These are phyloP conservation scores for Tagetes patula DNA, from an alignment of 129 eudicot species.

Conservation along the genomic window DNA sequence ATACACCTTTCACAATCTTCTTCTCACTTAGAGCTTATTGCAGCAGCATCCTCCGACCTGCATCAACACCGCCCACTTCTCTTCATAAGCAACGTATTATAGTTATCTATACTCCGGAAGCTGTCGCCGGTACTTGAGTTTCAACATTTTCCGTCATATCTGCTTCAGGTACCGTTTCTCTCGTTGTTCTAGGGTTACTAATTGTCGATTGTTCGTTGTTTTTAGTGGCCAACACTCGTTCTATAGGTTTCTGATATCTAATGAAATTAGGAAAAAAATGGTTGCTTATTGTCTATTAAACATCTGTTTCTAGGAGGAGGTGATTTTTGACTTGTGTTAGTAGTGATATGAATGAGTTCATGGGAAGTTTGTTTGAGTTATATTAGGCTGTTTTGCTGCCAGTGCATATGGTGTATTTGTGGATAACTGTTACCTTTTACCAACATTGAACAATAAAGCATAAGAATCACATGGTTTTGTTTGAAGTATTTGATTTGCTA, in stretches of 20 bases:
- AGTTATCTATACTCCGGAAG: no score
- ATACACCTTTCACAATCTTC: not conserved
- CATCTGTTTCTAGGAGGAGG: not conserved
- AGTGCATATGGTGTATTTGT: no score
- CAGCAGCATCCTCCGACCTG: not conserved
- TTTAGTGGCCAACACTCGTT: not conserved
- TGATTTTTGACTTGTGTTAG: not conserved
- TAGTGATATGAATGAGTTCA: not conserved
- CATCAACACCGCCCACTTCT: not conserved
- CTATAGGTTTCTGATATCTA: not conserved
- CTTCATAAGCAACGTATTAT: not conserved
- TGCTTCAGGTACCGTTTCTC: not conserved
- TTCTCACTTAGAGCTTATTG: constrained; percentile 11
- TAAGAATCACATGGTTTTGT: not conserved
- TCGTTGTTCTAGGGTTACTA: constrained; percentile 16
- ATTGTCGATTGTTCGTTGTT: not conserved
- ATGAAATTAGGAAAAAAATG: not conserved
- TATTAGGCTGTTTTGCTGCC: not conserved
- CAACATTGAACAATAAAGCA: not conserved
- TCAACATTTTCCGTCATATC: not conserved
- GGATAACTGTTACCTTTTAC: not conserved
- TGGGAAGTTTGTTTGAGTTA: not conserved
- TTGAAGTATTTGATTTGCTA: not conserved
- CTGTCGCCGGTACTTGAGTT: not conserved
- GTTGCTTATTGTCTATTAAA: not conserved